Evolutionary conservation across 2,329 filamentous ascomycete species (phyloP).

Genomic region (Aspergillus neoniger): DNA sequence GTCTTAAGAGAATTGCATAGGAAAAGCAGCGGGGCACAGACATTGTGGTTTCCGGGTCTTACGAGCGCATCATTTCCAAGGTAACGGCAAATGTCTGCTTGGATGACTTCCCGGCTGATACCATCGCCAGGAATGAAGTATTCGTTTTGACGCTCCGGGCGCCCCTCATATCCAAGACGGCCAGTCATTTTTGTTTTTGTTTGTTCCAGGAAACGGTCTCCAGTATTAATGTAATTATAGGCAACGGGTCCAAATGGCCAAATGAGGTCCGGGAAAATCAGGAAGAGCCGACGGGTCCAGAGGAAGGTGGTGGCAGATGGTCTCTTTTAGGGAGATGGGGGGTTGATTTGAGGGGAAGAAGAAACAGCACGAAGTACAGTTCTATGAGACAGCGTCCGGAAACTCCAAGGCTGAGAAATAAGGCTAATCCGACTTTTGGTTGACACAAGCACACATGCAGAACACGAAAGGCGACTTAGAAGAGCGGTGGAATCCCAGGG

Average conservation of each 20-base stretch:
- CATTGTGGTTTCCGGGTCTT: slow-evolving; percentile 72
- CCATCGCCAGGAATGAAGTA: slow-evolving; percentile 79
- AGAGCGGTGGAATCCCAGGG: slow-evolving; percentile 14
- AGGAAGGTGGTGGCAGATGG: slow-evolving; percentile 16
- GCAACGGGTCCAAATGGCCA: slow-evolving; percentile 33
- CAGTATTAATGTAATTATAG: slow-evolving; percentile 26
- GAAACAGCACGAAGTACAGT: slow-evolving; percentile 28
- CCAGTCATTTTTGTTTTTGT: slow-evolving; percentile 35
- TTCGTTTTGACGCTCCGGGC: slow-evolving; percentile 61
- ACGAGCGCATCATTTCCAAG: slow-evolving; percentile 80
- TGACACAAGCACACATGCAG: slow-evolving; percentile 20
- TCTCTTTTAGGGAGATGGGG: slow-evolving; percentile 7
- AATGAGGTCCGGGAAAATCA: slow-evolving; percentile 22
- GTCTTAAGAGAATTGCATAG: slow-evolving; percentile 8
- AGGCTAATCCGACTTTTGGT: slow-evolving; percentile 24
- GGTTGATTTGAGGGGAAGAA: slow-evolving; percentile 21
- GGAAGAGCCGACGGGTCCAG: slow-evolving; percentile 23
- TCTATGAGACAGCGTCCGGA: slow-evolving; percentile 28
- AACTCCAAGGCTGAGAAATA: slow-evolving; percentile 26
- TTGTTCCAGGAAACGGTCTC: slow-evolving; percentile 30
- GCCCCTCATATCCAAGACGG: slow-evolving; percentile 36
- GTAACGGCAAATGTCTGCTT: slow-evolving; percentile 80
- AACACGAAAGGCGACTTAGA: slow-evolving; percentile 15
- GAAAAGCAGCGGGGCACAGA: slow-evolving; percentile 47
- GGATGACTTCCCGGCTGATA: slow-evolving; percentile 82